These are phyloP conservation scores for Alternaria triticimaculans DNA, from an alignment of 2,329 filamentous ascomycete species.

Conservation along the genomic window DNA sequence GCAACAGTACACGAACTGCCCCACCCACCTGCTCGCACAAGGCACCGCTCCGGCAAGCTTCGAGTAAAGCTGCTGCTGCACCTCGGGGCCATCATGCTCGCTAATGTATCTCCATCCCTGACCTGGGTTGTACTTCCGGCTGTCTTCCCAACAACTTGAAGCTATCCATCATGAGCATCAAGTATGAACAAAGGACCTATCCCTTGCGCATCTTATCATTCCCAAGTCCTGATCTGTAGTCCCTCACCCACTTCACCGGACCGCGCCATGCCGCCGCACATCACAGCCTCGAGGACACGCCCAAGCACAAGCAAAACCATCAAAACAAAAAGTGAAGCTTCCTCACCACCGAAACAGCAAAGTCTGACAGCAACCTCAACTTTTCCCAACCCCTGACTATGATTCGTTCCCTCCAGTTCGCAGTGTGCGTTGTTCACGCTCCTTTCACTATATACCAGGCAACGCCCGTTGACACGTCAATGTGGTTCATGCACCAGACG, in stretches of 20 bases:
- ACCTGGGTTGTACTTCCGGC: neutral
- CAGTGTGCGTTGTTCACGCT: constrained; percentile 29
- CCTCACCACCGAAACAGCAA: constrained; percentile 1
- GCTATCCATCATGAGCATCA: neutral
- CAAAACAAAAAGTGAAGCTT: constrained; percentile 31
- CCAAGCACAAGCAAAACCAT: neutral
- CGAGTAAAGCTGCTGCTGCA: constrained; percentile 25
- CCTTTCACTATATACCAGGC: neutral
- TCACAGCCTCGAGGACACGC: neutral
- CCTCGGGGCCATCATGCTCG: constrained; percentile 13
- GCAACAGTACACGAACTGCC: constrained; percentile 16
- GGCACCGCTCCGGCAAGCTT: constrained; percentile 21
- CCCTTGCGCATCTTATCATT: neutral
- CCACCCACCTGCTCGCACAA: constrained; percentile 20
- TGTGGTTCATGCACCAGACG: constrained; percentile 37
- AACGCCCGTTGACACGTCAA: constrained; percentile 40
- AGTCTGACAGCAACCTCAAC: constrained; percentile 32
- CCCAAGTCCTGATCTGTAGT: neutral
- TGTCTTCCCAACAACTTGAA: neutral
- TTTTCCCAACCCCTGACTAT: constrained; percentile 6
- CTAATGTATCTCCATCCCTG: constrained; percentile 2
- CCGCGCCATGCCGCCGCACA: neutral
- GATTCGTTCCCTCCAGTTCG: constrained; percentile 31
- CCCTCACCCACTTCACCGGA: neutral
- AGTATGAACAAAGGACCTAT: neutral